These are phyloP conservation scores for Pythium periplocum DNA, from an alignment of 352 stramenopile genomes.

Conservation along the genomic window DNA sequence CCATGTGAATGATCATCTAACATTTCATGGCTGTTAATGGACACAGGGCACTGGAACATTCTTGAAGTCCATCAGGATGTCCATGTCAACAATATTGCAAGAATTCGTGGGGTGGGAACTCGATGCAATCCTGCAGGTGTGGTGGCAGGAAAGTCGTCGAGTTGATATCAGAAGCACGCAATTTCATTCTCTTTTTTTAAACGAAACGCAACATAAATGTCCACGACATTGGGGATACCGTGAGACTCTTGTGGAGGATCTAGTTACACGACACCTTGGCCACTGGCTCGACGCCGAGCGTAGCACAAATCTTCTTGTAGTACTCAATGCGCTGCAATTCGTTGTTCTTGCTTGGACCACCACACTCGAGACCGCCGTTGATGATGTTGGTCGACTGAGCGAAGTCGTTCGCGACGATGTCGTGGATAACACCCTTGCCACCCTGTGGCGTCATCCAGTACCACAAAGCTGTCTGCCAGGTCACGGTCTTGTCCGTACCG, in stretches of 20 bases:
- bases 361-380: constrained; percentile 43
- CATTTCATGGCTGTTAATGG: no score
- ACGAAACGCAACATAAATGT: neutral
- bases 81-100: no score
- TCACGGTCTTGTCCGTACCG: constrained; percentile 22
- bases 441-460: constrained; percentile 44
- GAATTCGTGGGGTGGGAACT: no score
- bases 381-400: constrained; percentile 39
- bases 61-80: no score
- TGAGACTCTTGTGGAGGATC: no score
- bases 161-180: no score
- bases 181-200: no score
- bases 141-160: no score
- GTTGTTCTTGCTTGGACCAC: constrained; percentile 27
- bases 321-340: constrained; percentile 26
- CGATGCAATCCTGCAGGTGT: no score
- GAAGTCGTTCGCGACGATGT: constrained; percentile 31
- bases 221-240: no score
- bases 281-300: constrained; percentile 6
- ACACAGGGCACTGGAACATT: no score
- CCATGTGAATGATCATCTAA: no score
- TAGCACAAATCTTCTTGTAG: constrained; percentile 5
- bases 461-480: constrained; percentile 49
- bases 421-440: constrained; percentile 27
- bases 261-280: constrained; percentile 10